Percentiles rank a stretch among this genome's conserved stretches.
Conservation (phyloP, 768 basidiomycete genomes). For the Calocybe indica region DNA sequence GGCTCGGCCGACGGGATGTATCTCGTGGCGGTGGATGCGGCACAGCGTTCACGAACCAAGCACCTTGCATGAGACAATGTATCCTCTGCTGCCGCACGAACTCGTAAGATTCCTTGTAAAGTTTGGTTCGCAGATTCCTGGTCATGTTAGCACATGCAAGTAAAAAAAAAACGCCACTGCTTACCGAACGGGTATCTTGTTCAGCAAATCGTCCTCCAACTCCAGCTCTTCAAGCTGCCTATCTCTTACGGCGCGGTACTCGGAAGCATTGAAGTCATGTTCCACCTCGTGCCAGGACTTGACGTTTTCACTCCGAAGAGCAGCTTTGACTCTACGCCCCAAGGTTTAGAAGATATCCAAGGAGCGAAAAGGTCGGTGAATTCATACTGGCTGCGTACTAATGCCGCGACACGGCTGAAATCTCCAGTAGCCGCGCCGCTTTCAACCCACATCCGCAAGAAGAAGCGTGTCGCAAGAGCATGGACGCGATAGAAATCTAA, state of each 20-base stretch:
- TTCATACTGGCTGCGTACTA: slow-evolving; percentile 79
- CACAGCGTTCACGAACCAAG: slow-evolving; percentile 86
- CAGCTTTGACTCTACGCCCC: slow-evolving; percentile 57
- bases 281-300: slow-evolving; percentile 84
- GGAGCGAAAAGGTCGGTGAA: slow-evolving; percentile 12
- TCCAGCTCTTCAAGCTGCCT: slow-evolving; percentile 90
- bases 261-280: slow-evolving; percentile 71
- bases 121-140: slow-evolving; percentile 80
- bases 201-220: slow-evolving; percentile 80
- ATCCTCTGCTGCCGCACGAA: slow-evolving; percentile 87
- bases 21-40: slow-evolving; percentile 49
- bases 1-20: slow-evolving; percentile 46
- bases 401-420: slow-evolving; percentile 69
- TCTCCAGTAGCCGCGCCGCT: slow-evolving; percentile 73
- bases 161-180: slow-evolving; percentile 16
- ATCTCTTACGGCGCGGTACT: slow-evolving; percentile 82
- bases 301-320: slow-evolving; percentile 65
- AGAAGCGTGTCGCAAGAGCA: slow-evolving; percentile 75
- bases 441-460: slow-evolving; percentile 91
- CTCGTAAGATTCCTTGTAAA: slow-evolving; percentile 87
- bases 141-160: background rate
- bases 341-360: slow-evolving; percentile 1
- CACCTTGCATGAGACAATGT: slow-evolving; percentile 81
- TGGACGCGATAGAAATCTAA: slow-evolving; percentile 81
- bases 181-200: slow-evolving; percentile 81